Conservation (phyloP, 2,329 filamentous ascomycete genomes). For the Paecilomyces variotii region DNA sequence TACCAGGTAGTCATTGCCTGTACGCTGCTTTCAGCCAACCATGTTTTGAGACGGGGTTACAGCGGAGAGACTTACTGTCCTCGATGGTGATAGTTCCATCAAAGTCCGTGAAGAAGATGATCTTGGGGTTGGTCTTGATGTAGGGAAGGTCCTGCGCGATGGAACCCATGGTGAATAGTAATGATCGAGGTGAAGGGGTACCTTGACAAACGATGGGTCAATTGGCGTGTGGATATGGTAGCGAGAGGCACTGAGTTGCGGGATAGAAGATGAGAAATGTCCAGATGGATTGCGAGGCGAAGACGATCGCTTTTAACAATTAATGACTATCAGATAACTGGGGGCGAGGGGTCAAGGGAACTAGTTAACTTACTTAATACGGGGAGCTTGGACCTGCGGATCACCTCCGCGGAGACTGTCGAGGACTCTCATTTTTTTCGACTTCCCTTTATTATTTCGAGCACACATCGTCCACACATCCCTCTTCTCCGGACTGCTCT, state of each 20-base stretch:
- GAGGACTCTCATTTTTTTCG: too few relatives aligned
- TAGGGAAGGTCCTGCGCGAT: conserved; percentile 27
- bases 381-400: not conserved
- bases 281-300: too few relatives aligned
- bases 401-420: not conserved
- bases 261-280: too few relatives aligned
- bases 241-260: not conserved
- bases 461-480: not conserved
- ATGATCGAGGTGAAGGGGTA: not conserved
- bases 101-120: conserved; percentile 99
- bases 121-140: conserved; percentile 59
- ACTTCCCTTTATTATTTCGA: not conserved
- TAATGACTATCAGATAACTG: too few relatives aligned
- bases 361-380: too few relatives aligned
- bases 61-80: conserved; percentile 46
- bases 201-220: not conserved
- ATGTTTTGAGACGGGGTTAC: not conserved
- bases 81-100: conserved; percentile 86
- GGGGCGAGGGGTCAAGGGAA: too few relatives aligned
- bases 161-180: conserved; percentile 20
- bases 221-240: not conserved
- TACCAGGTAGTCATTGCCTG: conserved; percentile 60
- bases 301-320: too few relatives aligned
- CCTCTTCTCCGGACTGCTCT: not conserved
- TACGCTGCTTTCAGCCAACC: conserved; percentile 6